Base-by-base conservation (phyloP, 2,329 filamentous ascomycete genomes). In the Botrytis squamosa region DNA sequence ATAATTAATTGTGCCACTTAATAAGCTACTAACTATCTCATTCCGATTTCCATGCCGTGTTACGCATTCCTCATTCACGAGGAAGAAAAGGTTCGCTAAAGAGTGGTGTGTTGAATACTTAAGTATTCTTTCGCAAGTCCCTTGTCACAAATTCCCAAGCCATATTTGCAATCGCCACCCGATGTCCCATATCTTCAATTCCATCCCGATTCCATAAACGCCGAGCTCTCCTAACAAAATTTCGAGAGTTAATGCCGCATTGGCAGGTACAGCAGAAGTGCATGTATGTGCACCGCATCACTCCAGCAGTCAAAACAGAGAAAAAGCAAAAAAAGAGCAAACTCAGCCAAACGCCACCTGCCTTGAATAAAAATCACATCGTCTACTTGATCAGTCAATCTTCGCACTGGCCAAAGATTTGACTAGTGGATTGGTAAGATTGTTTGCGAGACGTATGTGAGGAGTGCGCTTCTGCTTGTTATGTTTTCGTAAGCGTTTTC, bases 401-500 rank as follows among this genome's bases (percentile, higher is more conserved):
- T 74, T 74, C n/a, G 74, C 74, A 44, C 36, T 59, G 9, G 73
- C 74, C 62, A 75, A 70, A 42, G 52, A 70, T 38, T 62, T 71
- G 18, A 72, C 70, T 22, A 70, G 6, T 44, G 92, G 91, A 74
- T 91, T 92, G 76, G 87, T 89, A 72, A 97, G 86, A 78, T 97
- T 95, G 83, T 97, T 97, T 76, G 93, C 91, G 76, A 96, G 89
- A 74, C 90, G 90, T 75, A 93, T 85, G 62, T 90, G 89, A 29
- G 89, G 87, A 16, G 44, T 68, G 75, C 89, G 89, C 83, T 92
- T 92, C 82, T 92, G 92, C 81, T 95, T 95, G 81, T 89, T 91
- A 84, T 97, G 93, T 83, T 97, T 97, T 67, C 93, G 88, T 62
- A 98, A 86, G 74, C 93, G 92, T 85, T 97, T 98, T 74, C 96